phyloP scores from a whole-genome alignment of 1,284 basidiomycete genomes.

The Puccinia novopanici region DNA sequence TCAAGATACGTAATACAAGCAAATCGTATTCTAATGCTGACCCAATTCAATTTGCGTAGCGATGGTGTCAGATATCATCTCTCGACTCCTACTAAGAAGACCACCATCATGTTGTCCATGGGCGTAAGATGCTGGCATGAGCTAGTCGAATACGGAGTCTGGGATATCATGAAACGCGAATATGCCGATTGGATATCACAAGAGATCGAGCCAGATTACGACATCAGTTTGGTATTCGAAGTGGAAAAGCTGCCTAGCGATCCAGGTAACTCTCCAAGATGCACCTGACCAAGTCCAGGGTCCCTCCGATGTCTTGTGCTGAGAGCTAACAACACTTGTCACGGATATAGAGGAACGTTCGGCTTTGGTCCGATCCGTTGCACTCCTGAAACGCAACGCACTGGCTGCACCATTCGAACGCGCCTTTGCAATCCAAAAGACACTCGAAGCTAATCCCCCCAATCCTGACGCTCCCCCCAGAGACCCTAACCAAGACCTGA shows the following conservation, averaged over 20 bases:
- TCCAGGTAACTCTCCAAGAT: conserved; percentile 64
- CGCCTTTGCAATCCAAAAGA: conserved; percentile 83
- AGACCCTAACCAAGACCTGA: conserved; percentile 72
- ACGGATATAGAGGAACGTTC: conserved; percentile 70
- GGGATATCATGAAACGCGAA: conserved; percentile 77
- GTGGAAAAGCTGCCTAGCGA: conserved; percentile 77
- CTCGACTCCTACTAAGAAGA: conserved; percentile 76
- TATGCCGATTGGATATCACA: conserved; percentile 70
- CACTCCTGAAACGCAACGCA: conserved; percentile 89
- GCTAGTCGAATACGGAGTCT: conserved; percentile 81
- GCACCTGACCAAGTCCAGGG: not conserved
- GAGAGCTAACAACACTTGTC: not conserved
- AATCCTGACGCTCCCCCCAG: conserved; percentile 64
- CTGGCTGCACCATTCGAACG: conserved; percentile 91
- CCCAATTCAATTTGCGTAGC: conserved; percentile 75
- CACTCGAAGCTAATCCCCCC: conserved; percentile 68
- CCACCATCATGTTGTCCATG: conserved; percentile 82
- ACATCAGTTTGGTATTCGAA: conserved; percentile 83
- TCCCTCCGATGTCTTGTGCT: not conserved
- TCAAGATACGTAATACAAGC: conserved; percentile 75
- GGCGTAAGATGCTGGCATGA: conserved; percentile 92
- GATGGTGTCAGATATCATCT: conserved; percentile 94
- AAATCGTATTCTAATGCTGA: conserved; percentile 55
- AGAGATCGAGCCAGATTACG: conserved; percentile 76
- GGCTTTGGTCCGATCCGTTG: conserved; percentile 76